Evolutionary conservation across 371 early-diverging fungal species (phyloP), one percentile per base, ranked within the genome.

Genomic region (Cladochytrium tenue): DNA sequence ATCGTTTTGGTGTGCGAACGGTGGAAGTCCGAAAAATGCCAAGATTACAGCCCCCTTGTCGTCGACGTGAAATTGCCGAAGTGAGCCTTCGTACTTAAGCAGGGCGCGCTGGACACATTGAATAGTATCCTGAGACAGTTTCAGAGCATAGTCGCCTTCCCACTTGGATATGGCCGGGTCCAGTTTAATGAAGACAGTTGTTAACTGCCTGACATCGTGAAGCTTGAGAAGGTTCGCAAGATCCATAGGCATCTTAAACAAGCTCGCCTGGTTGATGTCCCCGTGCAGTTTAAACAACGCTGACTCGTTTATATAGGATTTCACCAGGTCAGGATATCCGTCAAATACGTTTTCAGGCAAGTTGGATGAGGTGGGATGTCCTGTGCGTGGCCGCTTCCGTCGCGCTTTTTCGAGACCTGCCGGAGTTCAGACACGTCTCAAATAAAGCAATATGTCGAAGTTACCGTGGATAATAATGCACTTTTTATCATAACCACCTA

Each of bases 41-140:
- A 84, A 63, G 5, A 84, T 74, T 25, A 75, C 72, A 0, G 84
- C 82, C 17, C 84, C 84, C 61, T 84, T 84, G 59, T 84, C 84
- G 62, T 84, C 84, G 15, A 83, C 83, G 53, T 84, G 81, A 34
- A 83, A 82, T 70, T 84, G 84, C 23, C 84, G 58, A 32, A 84
- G 62, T 50, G 62, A 70, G 2, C 84, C 84, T 56, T 83, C 84
- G 53, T 69, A 79, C 60, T 70, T 71, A 1, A 57, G 65, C 28
- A 84, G 32, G 15, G 78, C 72, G 1, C 20, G 52, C 52, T 82
- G 84, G 0, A 82, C 82, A 17, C 73, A 61, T 3, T 58, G 34
- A 61, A 84, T 82, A 20, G 81, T 81, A 3, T 57, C 56, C 68
- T 84, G 84, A 2, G 79, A 68, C 2, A 63, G 68, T 1, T 61